Base-by-base conservation (phyloP, 1,284 basidiomycete genomes). In the Ceratobasidium sp. region DNA sequence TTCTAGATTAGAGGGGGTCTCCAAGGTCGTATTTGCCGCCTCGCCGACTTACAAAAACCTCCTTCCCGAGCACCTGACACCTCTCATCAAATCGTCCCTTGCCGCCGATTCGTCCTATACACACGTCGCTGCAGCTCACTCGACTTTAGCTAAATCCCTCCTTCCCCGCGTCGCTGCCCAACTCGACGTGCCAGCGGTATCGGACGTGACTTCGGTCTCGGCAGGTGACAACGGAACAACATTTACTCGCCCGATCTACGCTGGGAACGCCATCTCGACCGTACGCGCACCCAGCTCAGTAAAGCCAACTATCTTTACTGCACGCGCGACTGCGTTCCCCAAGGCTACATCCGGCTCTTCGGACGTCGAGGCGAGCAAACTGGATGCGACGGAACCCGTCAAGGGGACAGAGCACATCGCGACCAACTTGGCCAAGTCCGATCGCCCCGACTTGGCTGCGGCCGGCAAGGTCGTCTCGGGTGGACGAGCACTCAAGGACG, bases 251-350 rank as follows among this genome's bases (percentile, higher is more conserved):
- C 95, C 94, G 52, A 97, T 99, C 78, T 99, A 99, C 77, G 97
- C 97, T 57, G 97, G 97, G 57, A 99, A 99, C 78, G 97, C 97
- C 54, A 94, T 99, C 73, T 86, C 95, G 35, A 98, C 95, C 53
- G 89, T 99, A 74, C 89, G 90, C 74, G 92, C 92, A 3, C 83
- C 88, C 0, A 82, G 85, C 27, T 83, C 85, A 35, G 83, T 95
- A 77, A 85, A 86, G 57, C 81, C 96, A 82, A 98, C 98, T 79
- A 88, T 99, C 77, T 92, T 99, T 80, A 98, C 97, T 31, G 93
- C 99, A 47, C 89, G 97, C 72, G 88, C 91, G n/a, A 98, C 96
- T 2, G 93, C 95, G 5, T 99, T 98, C 79, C 83, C 91, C 68
- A 88, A 92, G 71, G 90, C 93, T 15, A 77, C 82, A 3, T 72